Evolutionary conservation across 768 basidiomycete species (phyloP).

Genomic region (Tylopilus plumbeoviolaceoides): DNA sequence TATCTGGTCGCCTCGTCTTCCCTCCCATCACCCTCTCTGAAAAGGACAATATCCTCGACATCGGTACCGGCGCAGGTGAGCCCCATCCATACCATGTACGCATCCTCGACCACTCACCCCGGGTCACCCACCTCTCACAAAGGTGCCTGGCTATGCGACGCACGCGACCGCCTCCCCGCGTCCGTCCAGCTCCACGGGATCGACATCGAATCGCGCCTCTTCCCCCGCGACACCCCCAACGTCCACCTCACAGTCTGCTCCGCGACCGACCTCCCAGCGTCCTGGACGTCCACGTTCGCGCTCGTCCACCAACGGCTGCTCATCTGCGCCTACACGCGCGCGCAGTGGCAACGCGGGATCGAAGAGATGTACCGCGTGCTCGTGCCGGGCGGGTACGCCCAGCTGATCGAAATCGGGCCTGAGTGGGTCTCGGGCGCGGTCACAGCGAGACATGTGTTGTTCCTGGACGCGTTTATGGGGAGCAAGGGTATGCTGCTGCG

Average conservation of each 20-base stretch:
- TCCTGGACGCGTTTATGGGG: conserved; percentile 10
- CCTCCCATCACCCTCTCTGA: conserved; percentile 10
- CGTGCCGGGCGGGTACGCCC: conserved; percentile 30
- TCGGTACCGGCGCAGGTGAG: conserved; percentile 22
- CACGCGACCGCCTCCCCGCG: conserved; percentile 10
- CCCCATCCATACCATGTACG: too few species aligned
- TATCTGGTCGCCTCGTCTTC: conserved; percentile 20
- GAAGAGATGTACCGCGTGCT: conserved; percentile 31
- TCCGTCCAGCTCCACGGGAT: conserved; percentile 22
- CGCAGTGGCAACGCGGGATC: conserved; percentile 26
- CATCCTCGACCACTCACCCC: too few species aligned
- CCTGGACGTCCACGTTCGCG: conserved; percentile 29
- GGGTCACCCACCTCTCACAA: neutral
- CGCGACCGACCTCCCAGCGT: conserved; percentile 25
- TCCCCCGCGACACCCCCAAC: conserved; percentile 11
- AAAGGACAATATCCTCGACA: conserved; percentile 20
- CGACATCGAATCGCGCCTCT: conserved; percentile 24
- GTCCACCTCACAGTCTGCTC: conserved; percentile 23
- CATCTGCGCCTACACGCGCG: conserved; percentile 23
- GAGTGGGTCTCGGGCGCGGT: conserved; percentile 13
- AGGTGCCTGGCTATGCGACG: conserved; percentile 25
- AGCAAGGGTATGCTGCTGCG: conserved; percentile 8
- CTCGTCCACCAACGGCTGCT: conserved; percentile 34
- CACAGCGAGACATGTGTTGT: conserved; percentile 6
- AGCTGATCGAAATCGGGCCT: conserved; percentile 28